A percentile compares a stretch with the other conserved stretches of the same genome.
Conservation (phyloP, 2,329 filamentous ascomycete genomes). For the Amauroascus verrucosus region DNA sequence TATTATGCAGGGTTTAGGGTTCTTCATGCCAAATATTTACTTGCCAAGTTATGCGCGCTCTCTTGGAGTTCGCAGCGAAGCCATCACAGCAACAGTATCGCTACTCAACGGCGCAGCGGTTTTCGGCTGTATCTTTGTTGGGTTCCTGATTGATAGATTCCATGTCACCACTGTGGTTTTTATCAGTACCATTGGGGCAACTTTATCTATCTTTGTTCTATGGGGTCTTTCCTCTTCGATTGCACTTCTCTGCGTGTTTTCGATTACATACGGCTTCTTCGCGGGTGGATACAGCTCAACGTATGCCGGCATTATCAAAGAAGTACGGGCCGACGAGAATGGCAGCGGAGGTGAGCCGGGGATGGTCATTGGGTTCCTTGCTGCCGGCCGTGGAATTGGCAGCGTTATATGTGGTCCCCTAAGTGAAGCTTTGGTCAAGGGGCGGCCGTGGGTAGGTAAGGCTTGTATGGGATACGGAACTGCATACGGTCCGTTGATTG, state of each 20-base stretch:
- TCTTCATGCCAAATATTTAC: conserved; percentile 32
- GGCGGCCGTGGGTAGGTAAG: conserved; percentile 28
- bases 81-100: conserved; percentile 25
- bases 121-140: conserved; percentile 29
- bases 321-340: conserved; percentile 27
- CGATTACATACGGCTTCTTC: conserved; percentile 38
- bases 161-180: conserved; percentile 34
- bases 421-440: conserved; percentile 38
- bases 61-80: conserved; percentile 20
- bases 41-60: conserved; percentile 30
- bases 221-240: conserved; percentile 41
- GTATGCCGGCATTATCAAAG: conserved; percentile 39
- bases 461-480: conserved; percentile 35
- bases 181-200: conserved; percentile 34
- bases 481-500: conserved; percentile 35
- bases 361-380: conserved; percentile 41
- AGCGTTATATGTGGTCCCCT: conserved; percentile 39
- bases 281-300: conserved; percentile 29
- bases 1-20: conserved; percentile 29
- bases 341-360: conserved; percentile 29
- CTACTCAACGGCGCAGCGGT: conserved; percentile 19
- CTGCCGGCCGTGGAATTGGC: conserved; percentile 37
- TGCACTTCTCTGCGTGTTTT: conserved; percentile 34
- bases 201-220: conserved; percentile 33
- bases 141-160: conserved; percentile 34